Evolutionary conservation across 176 grass and related monocot species (phyloP), one percentile per base, ranked within the genome.

Genomic region (Coix lacrymajobi): DNA sequence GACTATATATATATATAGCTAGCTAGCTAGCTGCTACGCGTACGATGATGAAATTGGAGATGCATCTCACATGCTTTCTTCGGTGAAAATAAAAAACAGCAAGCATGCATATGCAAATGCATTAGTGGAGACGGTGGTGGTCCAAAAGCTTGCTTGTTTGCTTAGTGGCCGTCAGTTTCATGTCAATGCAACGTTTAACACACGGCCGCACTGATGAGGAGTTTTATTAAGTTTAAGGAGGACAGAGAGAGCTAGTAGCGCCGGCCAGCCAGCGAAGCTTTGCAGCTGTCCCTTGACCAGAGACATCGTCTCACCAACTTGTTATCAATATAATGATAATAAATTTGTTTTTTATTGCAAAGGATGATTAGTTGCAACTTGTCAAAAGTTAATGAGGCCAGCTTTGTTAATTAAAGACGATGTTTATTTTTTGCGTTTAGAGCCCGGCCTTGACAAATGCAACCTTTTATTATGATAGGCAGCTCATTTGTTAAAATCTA

Each of bases 101-200:
- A 73, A 17, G 25, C 25, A 71, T 12, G 40, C 7, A 20, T n/a
- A n/a, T n/a, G n/a, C n/a, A n/a, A n/a, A n/a, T 31, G 43, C 49
- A 26, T 11, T 31, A 71, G 25, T 30, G 29, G 72, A 33, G 43
- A 26, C 13, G 49, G 17, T 8, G 19, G 51, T 22, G 39, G 52
- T 62, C 58, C 48, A 26, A 76, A 76, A 73, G 76, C 66, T 41
- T 31, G 11, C 11, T 70, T 80, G n/a, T 20, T 16, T 52, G 16
- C 4, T 30, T 30, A 72, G 70, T 73, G 43, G 1, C 14, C 1
- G 40, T 22, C 64, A 29, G 34, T 62, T 70, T 77, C 71, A 39
- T 40, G 61, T 82, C 43, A 72, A 62, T 24, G 10, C 29, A 79
- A 79, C 68, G 87, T 84, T 49, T 88, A 66, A 44, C 80, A 79